phyloP scores from a whole-genome alignment of 1,284 basidiomycete species.

The Moesziomyces antarcticus region DNA sequence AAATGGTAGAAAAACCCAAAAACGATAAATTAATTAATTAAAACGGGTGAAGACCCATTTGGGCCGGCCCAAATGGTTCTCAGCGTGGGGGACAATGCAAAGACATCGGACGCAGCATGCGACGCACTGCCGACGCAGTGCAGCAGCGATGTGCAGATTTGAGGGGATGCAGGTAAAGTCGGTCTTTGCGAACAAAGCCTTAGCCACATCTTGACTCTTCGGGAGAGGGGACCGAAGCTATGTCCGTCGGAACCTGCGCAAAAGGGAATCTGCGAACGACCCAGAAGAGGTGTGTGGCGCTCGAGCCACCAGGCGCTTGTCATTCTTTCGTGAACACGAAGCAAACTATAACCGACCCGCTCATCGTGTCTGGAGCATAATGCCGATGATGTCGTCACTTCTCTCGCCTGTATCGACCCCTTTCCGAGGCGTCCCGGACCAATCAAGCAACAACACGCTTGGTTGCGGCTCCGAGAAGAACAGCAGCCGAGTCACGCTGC shows the following conservation, averaged over 20 bases:
- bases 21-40: background rate
- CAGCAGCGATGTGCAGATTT: background rate
- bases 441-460: background rate
- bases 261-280: background rate
- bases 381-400: no score
- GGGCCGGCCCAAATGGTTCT: background rate
- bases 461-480: background rate
- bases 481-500: background rate
- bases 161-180: background rate
- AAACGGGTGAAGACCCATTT: background rate
- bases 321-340: background rate
- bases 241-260: background rate
- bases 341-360: background rate
- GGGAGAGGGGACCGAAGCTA: background rate
- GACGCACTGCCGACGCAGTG: no score
- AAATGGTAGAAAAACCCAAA: background rate
- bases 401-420: background rate
- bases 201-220: background rate
- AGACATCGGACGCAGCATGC: background rate
- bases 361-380: background rate
- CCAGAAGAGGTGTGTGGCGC: background rate
- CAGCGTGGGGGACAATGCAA: background rate
- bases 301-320: background rate
- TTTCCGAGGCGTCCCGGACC: conserved; percentile 13
- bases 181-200: background rate